phyloP scores from a whole-genome alignment of 106 monocot species.

The Alisma plantagoaquatica region DNA sequence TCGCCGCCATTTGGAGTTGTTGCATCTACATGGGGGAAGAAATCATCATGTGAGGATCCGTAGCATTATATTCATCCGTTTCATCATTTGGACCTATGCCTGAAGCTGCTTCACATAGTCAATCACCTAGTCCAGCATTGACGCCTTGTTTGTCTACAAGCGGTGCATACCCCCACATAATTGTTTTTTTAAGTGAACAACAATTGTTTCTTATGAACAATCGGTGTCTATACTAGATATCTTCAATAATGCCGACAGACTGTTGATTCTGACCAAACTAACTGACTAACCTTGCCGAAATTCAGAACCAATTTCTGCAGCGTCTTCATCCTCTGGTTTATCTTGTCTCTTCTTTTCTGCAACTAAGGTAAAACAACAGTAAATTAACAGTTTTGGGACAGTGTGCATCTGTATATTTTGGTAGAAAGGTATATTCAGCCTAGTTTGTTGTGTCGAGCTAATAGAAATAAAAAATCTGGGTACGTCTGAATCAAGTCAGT shows the following conservation, averaged over 20 bases:
- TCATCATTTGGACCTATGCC: constrained; percentile 58
- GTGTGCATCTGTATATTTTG: no score
- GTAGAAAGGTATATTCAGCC: no score
- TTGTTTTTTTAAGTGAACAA: no score
- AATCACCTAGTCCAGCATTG: constrained; percentile 85
- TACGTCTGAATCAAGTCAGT: no score
- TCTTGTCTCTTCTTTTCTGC: constrained; percentile 84
- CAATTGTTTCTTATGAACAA: no score
- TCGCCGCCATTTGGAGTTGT: constrained; percentile 45
- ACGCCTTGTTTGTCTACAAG: constrained; percentile 62
- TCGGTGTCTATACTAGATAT: no score
- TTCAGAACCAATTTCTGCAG: constrained; percentile 76
- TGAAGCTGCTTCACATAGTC: constrained; percentile 82
- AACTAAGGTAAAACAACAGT: background rate
- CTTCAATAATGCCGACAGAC: no score
- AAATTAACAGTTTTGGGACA: no score
- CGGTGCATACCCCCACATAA: no score
- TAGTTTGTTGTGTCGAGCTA: no score
- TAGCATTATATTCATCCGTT: constrained; percentile 24
- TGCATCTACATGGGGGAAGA: constrained; percentile 46
- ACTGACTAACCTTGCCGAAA: constrained; percentile 52
- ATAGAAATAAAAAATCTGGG: no score
- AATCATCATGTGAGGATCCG: constrained; percentile 48
- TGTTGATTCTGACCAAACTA: background rate
- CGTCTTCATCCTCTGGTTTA: constrained; percentile 70